These are phyloP conservation scores for Polysphondylium violaceum DNA, from an alignment of 78 protist species.

Conservation along the genomic window DNA sequence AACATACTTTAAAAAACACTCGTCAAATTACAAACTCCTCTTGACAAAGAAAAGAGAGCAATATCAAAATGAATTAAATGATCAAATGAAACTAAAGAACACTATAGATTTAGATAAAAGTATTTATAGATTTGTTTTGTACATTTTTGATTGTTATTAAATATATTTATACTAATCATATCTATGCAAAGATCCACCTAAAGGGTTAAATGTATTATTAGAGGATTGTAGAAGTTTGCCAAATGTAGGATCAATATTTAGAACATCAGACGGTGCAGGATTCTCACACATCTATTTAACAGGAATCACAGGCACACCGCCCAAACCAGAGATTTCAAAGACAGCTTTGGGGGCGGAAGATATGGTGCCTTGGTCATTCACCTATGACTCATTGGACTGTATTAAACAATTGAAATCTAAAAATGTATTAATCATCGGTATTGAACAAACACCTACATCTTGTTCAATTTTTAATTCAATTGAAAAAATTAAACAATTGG, in stretches of 20 bases:
- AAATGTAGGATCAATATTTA: slow-evolving; percentile 52
- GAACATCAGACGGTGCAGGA: slow-evolving; percentile 68
- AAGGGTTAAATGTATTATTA: slow-evolving; percentile 32
- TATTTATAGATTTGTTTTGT: neutral
- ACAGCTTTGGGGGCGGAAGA: slow-evolving; percentile 50
- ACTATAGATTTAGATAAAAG: slow-evolving; percentile 37
- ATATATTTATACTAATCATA: neutral
- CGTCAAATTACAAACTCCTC: slow-evolving; percentile 32
- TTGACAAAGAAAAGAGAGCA: slow-evolving; percentile 24
- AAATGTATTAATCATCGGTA: slow-evolving; percentile 36
- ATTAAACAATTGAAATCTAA: slow-evolving; percentile 19
- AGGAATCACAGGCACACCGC: slow-evolving; percentile 45
- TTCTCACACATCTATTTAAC: slow-evolving; percentile 27
- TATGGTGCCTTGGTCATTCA: slow-evolving; percentile 12
- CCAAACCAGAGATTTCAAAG: slow-evolving; percentile 28
- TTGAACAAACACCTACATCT: slow-evolving; percentile 29
- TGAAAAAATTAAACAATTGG: neutral
- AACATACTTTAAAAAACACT: slow-evolving; percentile 16
- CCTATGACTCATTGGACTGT: slow-evolving; percentile 1
- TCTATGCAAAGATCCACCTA: slow-evolving; percentile 11
- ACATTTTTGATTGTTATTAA: neutral
- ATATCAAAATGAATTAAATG: neutral
- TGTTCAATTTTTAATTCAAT: slow-evolving; percentile 15
- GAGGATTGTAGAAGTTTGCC: slow-evolving; percentile 69
- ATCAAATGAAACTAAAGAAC: neutral